These are phyloP conservation scores for Pichia cabralensis DNA, from an alignment of 805 yeast species.

Conservation along the genomic window DNA sequence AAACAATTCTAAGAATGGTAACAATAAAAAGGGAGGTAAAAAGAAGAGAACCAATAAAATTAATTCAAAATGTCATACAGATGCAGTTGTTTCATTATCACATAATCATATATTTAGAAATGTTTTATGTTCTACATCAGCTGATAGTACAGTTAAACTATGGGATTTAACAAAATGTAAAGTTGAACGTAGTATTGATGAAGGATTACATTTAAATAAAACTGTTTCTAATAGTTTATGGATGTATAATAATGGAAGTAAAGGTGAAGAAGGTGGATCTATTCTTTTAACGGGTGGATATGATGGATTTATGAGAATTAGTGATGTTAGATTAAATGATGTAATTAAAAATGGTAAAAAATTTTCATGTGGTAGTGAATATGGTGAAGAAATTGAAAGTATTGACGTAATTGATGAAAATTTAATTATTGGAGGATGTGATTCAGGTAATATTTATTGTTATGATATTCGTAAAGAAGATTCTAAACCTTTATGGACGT, in stretches of 20 bases:
- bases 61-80: conserved; percentile 71
- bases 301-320: conserved; percentile 71
- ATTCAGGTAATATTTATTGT: conserved; percentile 79
- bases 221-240: conserved; percentile 81
- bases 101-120: conserved; percentile 76
- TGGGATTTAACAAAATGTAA: conserved; percentile 79
- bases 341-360: conserved; percentile 48
- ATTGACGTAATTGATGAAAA: conserved; percentile 62
- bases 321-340: conserved; percentile 74
- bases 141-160: conserved; percentile 86
- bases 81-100: conserved; percentile 81
- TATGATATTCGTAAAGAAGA: conserved; percentile 61
- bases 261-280: conserved; percentile 38
- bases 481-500: conserved; percentile 76
- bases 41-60: conserved; percentile 37
- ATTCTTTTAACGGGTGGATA: conserved; percentile 86
- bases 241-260: conserved; percentile 40
- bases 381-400: conserved; percentile 69
- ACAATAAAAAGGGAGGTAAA: conserved; percentile 29
- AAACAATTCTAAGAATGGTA: conserved; percentile 30
- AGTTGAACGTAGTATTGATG: conserved; percentile 68
- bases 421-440: conserved; percentile 64
- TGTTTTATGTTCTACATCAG: conserved; percentile 88
- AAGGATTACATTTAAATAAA: conserved; percentile 59
- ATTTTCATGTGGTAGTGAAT: conserved; percentile 44